These are phyloP conservation scores for Trichomonas vaginalis DNA, from an alignment of 208 protist genomes.

Conservation along the genomic window DNA sequence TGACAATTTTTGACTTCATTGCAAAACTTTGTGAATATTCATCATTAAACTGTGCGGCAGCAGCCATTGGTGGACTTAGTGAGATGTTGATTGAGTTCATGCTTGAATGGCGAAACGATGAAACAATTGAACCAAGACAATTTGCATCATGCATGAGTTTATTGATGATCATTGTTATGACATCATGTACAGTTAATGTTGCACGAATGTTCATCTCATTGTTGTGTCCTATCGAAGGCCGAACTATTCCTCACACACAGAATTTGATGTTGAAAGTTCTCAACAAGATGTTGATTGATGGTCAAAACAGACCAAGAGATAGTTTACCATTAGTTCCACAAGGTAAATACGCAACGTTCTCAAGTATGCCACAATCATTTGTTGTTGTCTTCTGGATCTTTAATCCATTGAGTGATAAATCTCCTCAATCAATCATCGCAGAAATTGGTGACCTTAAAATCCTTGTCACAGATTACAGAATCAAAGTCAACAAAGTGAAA, in stretches of 20 bases:
- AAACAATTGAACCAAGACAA: not conserved
- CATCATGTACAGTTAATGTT: not conserved
- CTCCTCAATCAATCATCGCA: not conserved
- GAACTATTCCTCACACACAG: not conserved
- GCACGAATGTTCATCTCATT: not conserved
- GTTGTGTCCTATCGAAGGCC: not conserved
- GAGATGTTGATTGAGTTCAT: not conserved
- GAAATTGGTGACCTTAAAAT: not conserved
- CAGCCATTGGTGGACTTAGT: not conserved
- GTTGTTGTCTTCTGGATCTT: not conserved
- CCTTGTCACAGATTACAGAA: not conserved
- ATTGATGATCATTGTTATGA: not conserved
- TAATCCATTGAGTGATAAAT: not conserved
- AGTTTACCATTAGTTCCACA: not conserved
- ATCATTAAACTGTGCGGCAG: not conserved
- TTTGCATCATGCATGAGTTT: not conserved
- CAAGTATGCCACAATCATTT: not conserved
- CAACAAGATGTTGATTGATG: not conserved
- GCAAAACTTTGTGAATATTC: not conserved
- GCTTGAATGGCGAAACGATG: not conserved
- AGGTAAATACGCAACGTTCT: not conserved
- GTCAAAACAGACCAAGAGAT: not conserved
- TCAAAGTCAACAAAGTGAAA: not conserved
- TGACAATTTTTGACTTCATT: not conserved
- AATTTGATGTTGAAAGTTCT: not conserved